Evolutionary conservation across 768 basidiomycete species (phyloP).

Genomic region (Daedaleopsis sinensis): DNA sequence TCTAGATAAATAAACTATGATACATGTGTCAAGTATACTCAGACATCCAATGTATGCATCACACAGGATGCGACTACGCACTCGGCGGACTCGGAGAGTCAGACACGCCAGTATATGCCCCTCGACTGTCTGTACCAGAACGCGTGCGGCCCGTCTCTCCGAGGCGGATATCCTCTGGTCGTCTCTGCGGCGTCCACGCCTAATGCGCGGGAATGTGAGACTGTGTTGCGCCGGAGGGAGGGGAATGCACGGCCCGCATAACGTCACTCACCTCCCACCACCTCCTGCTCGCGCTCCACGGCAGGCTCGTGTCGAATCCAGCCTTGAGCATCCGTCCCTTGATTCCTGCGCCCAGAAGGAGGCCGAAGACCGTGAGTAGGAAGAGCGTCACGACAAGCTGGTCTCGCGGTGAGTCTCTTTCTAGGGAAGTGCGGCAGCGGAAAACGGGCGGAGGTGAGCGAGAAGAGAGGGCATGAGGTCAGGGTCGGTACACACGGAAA

Average conservation of each 20-base stretch:
- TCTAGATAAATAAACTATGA: slow-evolving; percentile 7
- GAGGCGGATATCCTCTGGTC: slow-evolving; percentile 54
- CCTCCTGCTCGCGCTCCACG: slow-evolving; percentile 64
- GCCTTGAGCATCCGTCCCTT: slow-evolving; percentile 82
- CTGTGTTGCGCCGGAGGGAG: background rate
- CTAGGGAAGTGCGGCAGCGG: slow-evolving; percentile 42
- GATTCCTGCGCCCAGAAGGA: slow-evolving; percentile 83
- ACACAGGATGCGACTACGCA: slow-evolving; percentile 1
- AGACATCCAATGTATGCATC: slow-evolving; percentile 9
- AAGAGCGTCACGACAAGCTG: slow-evolving; percentile 93
- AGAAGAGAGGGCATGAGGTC: slow-evolving; percentile 8
- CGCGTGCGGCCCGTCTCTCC: slow-evolving; percentile 31
- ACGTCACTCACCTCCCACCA: slow-evolving; percentile 78
- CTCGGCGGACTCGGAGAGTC: slow-evolving; percentile 29
- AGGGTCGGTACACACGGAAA: slow-evolving; percentile 70
- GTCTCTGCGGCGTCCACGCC: slow-evolving; percentile 54
- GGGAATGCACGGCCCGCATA: background rate
- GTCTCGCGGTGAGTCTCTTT: slow-evolving; percentile 94
- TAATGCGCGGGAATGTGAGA: slow-evolving; percentile 21
- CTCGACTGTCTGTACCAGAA: slow-evolving; percentile 37
- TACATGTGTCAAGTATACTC: slow-evolving; percentile 18
- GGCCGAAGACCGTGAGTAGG: slow-evolving; percentile 83
- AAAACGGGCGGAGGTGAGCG: slow-evolving; percentile 1
- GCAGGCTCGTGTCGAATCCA: slow-evolving; percentile 62
- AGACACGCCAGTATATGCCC: slow-evolving; percentile 49